phyloP scores from a whole-genome alignment of 1,139 yeast genomes.

The Petasospora fabianii region DNA sequence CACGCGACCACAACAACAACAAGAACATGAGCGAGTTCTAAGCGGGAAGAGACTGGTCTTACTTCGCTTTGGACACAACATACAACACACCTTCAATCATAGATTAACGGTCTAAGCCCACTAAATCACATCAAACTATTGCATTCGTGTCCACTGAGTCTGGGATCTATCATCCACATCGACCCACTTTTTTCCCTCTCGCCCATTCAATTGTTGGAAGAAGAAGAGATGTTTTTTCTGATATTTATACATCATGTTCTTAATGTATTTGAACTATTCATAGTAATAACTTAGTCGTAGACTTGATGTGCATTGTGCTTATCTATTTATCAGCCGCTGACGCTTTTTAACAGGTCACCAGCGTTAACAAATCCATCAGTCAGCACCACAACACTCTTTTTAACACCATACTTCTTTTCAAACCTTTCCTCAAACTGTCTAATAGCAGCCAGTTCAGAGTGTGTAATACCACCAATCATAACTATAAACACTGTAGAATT shows the following conservation, averaged over 20 bases:
- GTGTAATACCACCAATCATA: conserved; percentile 74
- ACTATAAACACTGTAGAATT: conserved; percentile 45
- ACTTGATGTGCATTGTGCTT: too few relatives aligned
- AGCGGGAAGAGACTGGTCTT: too few relatives aligned
- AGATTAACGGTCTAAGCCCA: not conserved
- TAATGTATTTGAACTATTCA: conserved; percentile 4
- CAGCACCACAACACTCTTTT: conserved; percentile 47
- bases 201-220: too few relatives aligned
- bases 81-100: not conserved
- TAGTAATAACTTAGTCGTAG: not conserved
- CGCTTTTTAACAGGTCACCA: conserved; percentile 15
- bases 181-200: not conserved
- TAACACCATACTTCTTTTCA: conserved; percentile 30
- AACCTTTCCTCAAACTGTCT: conserved; percentile 47
- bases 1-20: not conserved
- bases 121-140: too few relatives aligned
- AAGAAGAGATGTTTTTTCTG: conserved; percentile 1
- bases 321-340: too few relatives aligned
- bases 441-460: conserved; percentile 69
- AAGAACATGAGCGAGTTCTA: not conserved
- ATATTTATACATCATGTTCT: conserved; percentile 10
- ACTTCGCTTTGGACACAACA: too few relatives aligned
- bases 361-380: conserved; percentile 57
- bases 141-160: not conserved
- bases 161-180: too few relatives aligned